Conservation (phyloP, 768 basidiomycete genomes). For the Phylloporus arenicola region DNA sequence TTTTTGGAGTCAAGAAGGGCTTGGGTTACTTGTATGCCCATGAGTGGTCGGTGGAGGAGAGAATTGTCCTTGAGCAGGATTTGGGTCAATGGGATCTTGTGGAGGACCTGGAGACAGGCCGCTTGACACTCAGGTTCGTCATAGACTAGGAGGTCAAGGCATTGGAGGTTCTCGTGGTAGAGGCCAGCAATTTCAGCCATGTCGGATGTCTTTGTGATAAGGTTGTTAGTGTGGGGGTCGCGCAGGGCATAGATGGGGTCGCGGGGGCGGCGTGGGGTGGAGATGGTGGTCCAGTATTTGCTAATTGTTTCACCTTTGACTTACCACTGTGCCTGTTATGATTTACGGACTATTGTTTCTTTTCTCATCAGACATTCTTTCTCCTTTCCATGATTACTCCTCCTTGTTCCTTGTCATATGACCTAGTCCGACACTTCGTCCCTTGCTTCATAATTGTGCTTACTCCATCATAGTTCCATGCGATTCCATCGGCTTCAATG, state of each 20-base stretch:
- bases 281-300: constrained; percentile 17
- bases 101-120: background rate
- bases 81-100: too few relatives aligned
- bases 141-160: too few relatives aligned
- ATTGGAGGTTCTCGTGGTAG: constrained; percentile 21
- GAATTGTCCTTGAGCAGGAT: too few relatives aligned
- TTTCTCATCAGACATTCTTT: too few relatives aligned
- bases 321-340: background rate
- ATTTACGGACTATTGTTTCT: too few relatives aligned
- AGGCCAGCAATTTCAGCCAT: constrained; percentile 29
- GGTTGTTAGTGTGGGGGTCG: background rate
- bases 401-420: too few relatives aligned
- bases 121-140: too few relatives aligned
- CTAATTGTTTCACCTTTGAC: background rate
- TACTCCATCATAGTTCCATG: too few relatives aligned
- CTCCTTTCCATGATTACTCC: too few relatives aligned
- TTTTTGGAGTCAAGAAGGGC: constrained; percentile 8
- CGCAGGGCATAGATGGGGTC: constrained; percentile 17
- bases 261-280: constrained; percentile 1
- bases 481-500: too few relatives aligned
- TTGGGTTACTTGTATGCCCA: constrained; percentile 8
- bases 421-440: too few relatives aligned
- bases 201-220: constrained; percentile 2
- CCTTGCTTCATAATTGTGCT: too few relatives aligned
- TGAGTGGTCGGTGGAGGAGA: background rate